These are phyloP conservation scores for rapeseed (Brassica napus) DNA, from an alignment of 345 rosid species.

Conservation along the genomic window Da-Ae NC_063437.1:4121501-4122000, in stretches of 20 bases:
- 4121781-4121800: not conserved
- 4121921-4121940: not conserved
- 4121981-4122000: not conserved
- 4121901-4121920: not conserved
- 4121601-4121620: constrained; percentile 32
- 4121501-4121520: not conserved
- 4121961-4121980: not conserved
- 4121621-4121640: constrained; percentile 19
- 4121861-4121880: not conserved
- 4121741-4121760: not conserved
- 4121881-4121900: constrained; percentile 16
- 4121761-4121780: not conserved
- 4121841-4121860: not conserved
- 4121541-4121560: constrained; percentile 3
- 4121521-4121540: not conserved
- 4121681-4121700: not conserved
- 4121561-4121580: not conserved
- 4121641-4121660: constrained; percentile 41
- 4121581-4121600: not conserved
- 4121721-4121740: not conserved
- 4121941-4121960: not conserved
- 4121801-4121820: not conserved
- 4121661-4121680: constrained; percentile 35
- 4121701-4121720: not conserved
- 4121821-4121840: not conserved